phyloP scores from a whole-genome alignment of 2,329 filamentous ascomycete species.

The Biscogniauxia mediterranea region DNA sequence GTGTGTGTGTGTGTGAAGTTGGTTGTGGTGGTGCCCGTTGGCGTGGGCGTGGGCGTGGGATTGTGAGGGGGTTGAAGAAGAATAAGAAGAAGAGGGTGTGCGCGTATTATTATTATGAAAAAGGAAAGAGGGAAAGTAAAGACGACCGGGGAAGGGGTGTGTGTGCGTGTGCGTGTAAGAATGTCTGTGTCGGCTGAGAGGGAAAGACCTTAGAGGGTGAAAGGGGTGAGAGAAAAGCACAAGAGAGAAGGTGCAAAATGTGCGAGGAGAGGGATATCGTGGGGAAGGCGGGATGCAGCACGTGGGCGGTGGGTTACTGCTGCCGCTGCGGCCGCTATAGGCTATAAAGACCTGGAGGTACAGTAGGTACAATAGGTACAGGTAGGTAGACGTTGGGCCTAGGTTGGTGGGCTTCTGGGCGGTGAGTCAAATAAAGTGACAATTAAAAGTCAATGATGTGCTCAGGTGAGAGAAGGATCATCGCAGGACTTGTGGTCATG shows the following conservation, averaged over 20 bases:
- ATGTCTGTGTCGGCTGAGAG: background rate
- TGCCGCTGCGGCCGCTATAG: background rate
- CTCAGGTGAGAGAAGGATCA: constrained; percentile 25
- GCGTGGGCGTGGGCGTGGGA: constrained; percentile 5
- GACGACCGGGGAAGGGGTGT: no score
- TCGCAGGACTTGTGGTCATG: constrained; percentile 30
- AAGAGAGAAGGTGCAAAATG: background rate
- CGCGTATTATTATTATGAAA: background rate
- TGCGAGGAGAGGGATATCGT: background rate
- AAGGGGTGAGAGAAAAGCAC: background rate
- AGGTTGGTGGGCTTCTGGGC: constrained; percentile 3
- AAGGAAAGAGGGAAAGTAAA: no score
- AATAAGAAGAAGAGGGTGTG: constrained; percentile 7
- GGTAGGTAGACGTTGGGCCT: background rate
- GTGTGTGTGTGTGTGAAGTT: constrained; percentile 27
- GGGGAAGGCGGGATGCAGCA: background rate
- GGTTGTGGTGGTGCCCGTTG: constrained; percentile 26
- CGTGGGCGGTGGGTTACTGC: background rate
- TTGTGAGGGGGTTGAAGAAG: constrained; percentile 8
- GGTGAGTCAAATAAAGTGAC: background rate
- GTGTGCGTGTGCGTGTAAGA: no score
- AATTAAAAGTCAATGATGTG: constrained; percentile 10
- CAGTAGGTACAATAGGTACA: background rate
- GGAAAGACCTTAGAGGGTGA: background rate
- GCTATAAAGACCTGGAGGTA: background rate